A percentile compares a stretch with the other conserved stretches of the same genome.
These are phyloP conservation scores for Debaryomyces singareniensis DNA, from an alignment of 1,139 yeast species.

Conservation along the genomic window DNA sequence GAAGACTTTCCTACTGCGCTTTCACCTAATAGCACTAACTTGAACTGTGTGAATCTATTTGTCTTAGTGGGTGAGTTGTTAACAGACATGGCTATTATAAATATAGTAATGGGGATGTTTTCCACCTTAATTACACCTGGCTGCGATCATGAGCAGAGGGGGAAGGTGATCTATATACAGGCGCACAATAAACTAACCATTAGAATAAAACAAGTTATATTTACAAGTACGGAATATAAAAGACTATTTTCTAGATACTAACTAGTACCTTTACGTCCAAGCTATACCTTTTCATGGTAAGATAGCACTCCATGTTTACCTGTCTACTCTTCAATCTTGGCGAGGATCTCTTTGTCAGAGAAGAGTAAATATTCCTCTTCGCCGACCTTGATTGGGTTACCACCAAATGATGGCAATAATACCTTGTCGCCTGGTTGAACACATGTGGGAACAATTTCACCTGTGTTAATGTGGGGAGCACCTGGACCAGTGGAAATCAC, in stretches of 20 bases:
- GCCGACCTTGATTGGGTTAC: constrained; percentile 81
- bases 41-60: constrained; percentile 33
- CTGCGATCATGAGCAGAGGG: too few species aligned
- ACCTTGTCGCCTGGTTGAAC: constrained; percentile 90
- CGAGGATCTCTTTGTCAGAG: constrained; percentile 92
- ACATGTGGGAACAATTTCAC: constrained; percentile 62
- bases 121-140: too few species aligned
- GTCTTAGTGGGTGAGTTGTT: constrained; percentile 3
- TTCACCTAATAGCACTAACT: constrained; percentile 41
- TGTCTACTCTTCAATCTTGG: constrained; percentile 56
- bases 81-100: constrained; percentile 6
- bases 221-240: not conserved
- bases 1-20: constrained; percentile 47
- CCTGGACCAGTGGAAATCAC: constrained; percentile 88
- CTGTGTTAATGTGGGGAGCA: constrained; percentile 52
- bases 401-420: constrained; percentile 85
- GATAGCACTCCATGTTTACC: too few species aligned
- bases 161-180: constrained; percentile 1
- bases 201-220: not conserved
- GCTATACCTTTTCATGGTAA: too few species aligned
- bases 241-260: too few species aligned
- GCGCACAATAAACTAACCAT: not conserved
- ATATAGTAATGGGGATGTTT: too few species aligned
- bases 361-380: constrained; percentile 71
- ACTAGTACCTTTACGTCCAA: too few species aligned